Conservation (phyloP, 768 basidiomycete species). For the Lentinula guzmanii region DNA sequence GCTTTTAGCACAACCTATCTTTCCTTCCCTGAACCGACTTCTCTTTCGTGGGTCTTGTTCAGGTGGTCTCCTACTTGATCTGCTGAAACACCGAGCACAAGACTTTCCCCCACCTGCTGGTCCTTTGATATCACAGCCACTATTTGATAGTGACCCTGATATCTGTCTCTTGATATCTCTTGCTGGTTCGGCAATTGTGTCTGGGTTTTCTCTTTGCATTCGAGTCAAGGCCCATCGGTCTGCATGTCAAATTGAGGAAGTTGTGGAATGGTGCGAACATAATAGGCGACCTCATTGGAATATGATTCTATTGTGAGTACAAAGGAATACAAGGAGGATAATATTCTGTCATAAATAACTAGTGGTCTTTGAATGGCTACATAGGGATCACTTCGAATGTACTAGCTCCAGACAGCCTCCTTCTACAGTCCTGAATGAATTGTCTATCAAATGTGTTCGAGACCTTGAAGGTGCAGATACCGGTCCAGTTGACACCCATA, state of each 20-base stretch:
- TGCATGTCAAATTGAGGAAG: neutral
- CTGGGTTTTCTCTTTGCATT: neutral
- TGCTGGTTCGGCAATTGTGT: neutral
- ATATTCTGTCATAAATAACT: too few species aligned
- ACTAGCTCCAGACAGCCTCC: neutral
- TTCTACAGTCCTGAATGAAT: neutral
- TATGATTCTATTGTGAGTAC: neutral
- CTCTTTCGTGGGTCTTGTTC: neutral
- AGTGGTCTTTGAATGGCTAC: neutral
- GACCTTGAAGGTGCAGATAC: too few species aligned
- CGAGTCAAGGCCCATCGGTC: neutral
- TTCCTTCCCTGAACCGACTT: neutral
- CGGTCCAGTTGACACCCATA: too few species aligned
- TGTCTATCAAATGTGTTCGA: neutral
- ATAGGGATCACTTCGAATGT: neutral
- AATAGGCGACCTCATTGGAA: neutral
- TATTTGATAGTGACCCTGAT: neutral
- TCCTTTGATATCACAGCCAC: neutral
- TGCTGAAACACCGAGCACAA: neutral
- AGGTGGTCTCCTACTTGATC: neutral
- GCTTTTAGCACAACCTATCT: neutral
- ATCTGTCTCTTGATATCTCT: too few species aligned
- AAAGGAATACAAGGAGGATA: neutral
- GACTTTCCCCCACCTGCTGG: neutral
- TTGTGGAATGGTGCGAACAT: neutral